A percentile compares a stretch with the other conserved stretches of the same genome.
These are phyloP conservation scores for Sarcomyxa edulis DNA, from an alignment of 768 basidiomycete species.

Conservation along the genomic window DNA sequence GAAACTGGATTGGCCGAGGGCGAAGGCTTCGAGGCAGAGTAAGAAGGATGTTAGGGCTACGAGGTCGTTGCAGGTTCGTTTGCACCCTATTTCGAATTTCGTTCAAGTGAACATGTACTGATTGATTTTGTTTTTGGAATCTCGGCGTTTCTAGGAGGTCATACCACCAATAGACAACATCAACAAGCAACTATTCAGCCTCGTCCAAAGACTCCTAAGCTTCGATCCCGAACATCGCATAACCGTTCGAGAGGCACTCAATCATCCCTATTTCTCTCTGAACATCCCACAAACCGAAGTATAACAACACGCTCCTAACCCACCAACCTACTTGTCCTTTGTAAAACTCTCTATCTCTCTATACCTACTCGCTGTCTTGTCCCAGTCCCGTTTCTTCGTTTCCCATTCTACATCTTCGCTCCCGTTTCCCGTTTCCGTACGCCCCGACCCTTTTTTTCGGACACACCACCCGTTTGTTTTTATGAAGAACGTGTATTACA, in stretches of 20 bases:
- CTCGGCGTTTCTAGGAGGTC: conserved; percentile 54
- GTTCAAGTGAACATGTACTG: conserved; percentile 3
- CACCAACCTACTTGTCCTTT: too few relatives aligned
- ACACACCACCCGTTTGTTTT: too few relatives aligned
- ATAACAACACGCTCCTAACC: too few relatives aligned
- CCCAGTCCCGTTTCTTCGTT: too few relatives aligned
- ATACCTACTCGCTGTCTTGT: too few relatives aligned
- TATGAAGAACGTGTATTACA: too few relatives aligned
- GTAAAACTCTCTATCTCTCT: too few relatives aligned
- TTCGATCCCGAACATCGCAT: conserved; percentile 90
- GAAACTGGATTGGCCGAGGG: conserved; percentile 89
- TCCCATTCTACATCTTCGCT: too few relatives aligned
- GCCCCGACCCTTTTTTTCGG: too few relatives aligned
- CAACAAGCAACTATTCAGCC: conserved; percentile 80
- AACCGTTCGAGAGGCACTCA: conserved; percentile 81
- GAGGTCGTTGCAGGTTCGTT: conserved; percentile 64
- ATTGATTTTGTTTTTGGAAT: conserved; percentile 9
- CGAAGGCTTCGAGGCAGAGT: conserved; percentile 83
- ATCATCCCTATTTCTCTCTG: conserved; percentile 80
- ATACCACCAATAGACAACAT: conserved; percentile 71
- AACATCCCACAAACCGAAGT: conserved; percentile 65
- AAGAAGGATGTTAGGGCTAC: conserved; percentile 92
- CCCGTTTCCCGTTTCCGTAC: too few relatives aligned
- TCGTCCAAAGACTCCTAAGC: conserved; percentile 80
- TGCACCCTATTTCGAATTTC: not conserved